Evolutionary conservation across 495 filamentous ascomycete genomes (phyloP), one percentile per base, ranked within the genome.

Genomic region (Aspergillus nidulans): DNA sequence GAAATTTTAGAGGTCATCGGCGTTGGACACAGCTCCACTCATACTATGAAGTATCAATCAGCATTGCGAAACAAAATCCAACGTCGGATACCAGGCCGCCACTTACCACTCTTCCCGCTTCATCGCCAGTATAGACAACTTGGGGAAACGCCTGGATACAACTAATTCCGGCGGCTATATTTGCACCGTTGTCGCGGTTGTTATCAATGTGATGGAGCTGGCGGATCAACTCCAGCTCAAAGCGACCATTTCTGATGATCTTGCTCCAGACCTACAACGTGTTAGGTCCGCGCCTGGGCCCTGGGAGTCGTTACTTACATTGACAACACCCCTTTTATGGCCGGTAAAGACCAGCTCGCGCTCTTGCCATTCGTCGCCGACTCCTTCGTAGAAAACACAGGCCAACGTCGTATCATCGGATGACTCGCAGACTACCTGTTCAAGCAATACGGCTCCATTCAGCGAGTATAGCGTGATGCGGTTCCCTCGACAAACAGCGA

Each of bases 341-440:
- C 94, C 94, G 0, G 92, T 97, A 46, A 98, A 88, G 30, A 97
- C 70, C 32, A 98, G 74, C 30, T 88, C 85, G 32, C 87, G 84
- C 73, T 95, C 91, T 0, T 95, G 77, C 88, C 92, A 97, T 74
- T 96, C 94, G 59, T 91, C 96, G 0, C 87, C 86, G 0, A 83
- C 78, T 0, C 94, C 94, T 67, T 98, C 92, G 74, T 97, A 97
- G 68, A 95, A 96, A 12, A 91, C 88, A 59, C 91, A 96, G 15
- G 85, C 84, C 32, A 86, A 72, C 8, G 97, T 81, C 28, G 72
- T 81, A 57, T 94, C 89, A 28, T 94, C 91, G 10, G 71, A 71
- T 7, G 83, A 80, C 4, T 83, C 81, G 51, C 87, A 91, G 3
- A 95, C 81, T 25, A 84, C 83, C 63, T 95, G 88, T 50, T 92